These are phyloP conservation scores for Coemansia sp. DNA, from an alignment of 192 early-diverging fungal genomes.

Conservation along the genomic window DNA sequence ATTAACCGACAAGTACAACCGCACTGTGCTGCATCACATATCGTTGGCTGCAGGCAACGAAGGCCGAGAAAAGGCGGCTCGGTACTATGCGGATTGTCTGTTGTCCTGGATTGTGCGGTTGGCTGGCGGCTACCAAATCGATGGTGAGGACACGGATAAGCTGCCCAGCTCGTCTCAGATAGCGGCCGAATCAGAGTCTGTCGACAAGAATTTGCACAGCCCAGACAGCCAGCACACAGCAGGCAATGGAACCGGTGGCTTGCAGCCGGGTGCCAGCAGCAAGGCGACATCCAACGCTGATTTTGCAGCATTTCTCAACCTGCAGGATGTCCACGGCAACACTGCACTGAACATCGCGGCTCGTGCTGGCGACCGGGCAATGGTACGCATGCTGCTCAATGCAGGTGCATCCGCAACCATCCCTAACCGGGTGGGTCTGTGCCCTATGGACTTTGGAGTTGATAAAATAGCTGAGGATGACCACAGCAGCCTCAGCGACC, in stretches of 20 bases:
- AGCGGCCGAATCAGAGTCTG: background rate
- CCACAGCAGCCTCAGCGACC: background rate
- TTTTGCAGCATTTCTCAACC: slow-evolving; percentile 71
- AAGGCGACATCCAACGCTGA: slow-evolving; percentile 56
- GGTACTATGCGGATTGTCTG: slow-evolving; percentile 89
- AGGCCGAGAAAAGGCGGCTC: slow-evolving; percentile 67
- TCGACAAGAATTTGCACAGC: slow-evolving; percentile 25
- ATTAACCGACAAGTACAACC: slow-evolving; percentile 71
- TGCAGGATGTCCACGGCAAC: slow-evolving; percentile 81
- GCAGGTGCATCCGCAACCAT: slow-evolving; percentile 76
- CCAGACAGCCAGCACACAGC: slow-evolving; percentile 4
- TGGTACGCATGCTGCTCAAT: slow-evolving; percentile 67
- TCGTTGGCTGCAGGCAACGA: slow-evolving; percentile 66
- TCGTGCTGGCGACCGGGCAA: slow-evolving; percentile 63
- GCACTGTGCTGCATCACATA: slow-evolving; percentile 92
- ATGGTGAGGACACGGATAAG: slow-evolving; percentile 10
- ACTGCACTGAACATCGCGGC: slow-evolving; percentile 91
- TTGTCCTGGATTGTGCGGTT: slow-evolving; percentile 63
- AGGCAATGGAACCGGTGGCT: no score
- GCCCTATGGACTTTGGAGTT: slow-evolving; percentile 69
- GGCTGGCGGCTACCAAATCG: slow-evolving; percentile 50
- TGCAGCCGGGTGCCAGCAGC: background rate
- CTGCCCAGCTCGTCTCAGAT: background rate
- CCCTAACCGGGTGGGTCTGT: slow-evolving; percentile 73
- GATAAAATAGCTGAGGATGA: slow-evolving; percentile 22